Evolutionary conservation across 306 rosid species (phyloP).

Genomic region (Pachyrhizus erosus): DNA sequence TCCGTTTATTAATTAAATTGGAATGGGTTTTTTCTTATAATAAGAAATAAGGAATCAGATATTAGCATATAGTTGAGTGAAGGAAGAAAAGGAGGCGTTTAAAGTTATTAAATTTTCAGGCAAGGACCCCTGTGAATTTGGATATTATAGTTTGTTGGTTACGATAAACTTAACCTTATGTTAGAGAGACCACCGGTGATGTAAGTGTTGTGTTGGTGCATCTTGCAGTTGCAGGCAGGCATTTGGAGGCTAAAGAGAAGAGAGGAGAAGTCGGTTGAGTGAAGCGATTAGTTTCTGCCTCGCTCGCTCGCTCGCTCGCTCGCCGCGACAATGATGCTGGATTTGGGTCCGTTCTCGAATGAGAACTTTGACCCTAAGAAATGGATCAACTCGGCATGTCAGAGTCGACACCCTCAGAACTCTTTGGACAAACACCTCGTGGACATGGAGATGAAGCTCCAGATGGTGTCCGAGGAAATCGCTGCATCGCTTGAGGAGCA

Average conservation of each 20-base stretch:
- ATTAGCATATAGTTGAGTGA: not conserved
- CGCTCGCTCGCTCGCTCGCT: not conserved
- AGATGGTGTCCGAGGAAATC: conserved; percentile 93
- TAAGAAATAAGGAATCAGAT: not conserved
- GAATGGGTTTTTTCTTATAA: not conserved
- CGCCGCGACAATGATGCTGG: conserved; percentile 66
- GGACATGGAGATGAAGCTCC: conserved; percentile 95
- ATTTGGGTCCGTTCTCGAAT: conserved; percentile 87
- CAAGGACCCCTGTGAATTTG: not conserved
- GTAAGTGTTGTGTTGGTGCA: not conserved
- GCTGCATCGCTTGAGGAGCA: conserved; percentile 94
- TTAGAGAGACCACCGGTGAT: not conserved
- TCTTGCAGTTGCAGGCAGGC: not conserved
- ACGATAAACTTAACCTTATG: not conserved
- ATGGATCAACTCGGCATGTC: conserved; percentile 93
- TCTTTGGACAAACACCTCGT: conserved; percentile 81
- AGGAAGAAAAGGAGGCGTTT: not conserved
- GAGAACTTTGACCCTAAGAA: conserved; percentile 90
- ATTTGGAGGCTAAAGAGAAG: conserved; percentile 19
- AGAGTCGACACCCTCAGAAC: conserved; percentile 87
- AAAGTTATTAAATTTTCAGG: not conserved
- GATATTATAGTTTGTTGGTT: conserved; percentile 10
- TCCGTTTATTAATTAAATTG: not conserved
- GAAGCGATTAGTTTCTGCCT: not conserved
- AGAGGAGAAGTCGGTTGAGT: not conserved